A percentile compares a stretch with the other conserved stretches of the same genome.
Conservation (phyloP, 1,139 yeast species). For the Saccharomyces hybrid region DNA sequence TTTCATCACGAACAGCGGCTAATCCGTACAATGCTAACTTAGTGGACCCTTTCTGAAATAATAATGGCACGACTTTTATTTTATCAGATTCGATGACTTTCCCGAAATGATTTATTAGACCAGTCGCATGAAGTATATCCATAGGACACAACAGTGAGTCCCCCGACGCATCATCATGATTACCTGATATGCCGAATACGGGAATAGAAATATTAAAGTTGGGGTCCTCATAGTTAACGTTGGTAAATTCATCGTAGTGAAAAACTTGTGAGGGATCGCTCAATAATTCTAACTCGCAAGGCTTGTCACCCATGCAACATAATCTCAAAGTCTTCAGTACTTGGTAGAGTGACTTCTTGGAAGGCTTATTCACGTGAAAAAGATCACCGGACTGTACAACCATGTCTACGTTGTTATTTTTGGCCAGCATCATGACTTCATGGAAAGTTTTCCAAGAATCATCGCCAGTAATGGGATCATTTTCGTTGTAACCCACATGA, state of each 20-base stretch:
- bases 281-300: conserved; percentile 76
- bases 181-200: conserved; percentile 87
- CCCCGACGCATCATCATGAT: conserved; percentile 96
- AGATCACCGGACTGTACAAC: conserved; percentile 88
- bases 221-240: conserved; percentile 84
- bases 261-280: conserved; percentile 68
- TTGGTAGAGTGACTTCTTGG: conserved; percentile 77
- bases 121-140: conserved; percentile 75
- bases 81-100: conserved; percentile 69
- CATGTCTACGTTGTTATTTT: conserved; percentile 73
- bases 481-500: conserved; percentile 90
- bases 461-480: conserved; percentile 83
- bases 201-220: conserved; percentile 88
- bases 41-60: conserved; percentile 75
- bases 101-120: conserved; percentile 86
- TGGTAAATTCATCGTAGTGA: conserved; percentile 44
- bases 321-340: conserved; percentile 67
- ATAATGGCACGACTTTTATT: conserved; percentile 67
- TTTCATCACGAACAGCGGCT: conserved; percentile 82
- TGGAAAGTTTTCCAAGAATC: conserved; percentile 85
- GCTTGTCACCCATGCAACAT: conserved; percentile 78
- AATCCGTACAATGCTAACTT: conserved; percentile 82
- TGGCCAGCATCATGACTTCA: conserved; percentile 74
- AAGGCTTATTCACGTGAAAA: conserved; percentile 84
- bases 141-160: conserved; percentile 78